These are phyloP conservation scores for Rutstroemia sp. DNA, from an alignment of 2,329 filamentous ascomycete species.

Conservation along the genomic window DNA sequence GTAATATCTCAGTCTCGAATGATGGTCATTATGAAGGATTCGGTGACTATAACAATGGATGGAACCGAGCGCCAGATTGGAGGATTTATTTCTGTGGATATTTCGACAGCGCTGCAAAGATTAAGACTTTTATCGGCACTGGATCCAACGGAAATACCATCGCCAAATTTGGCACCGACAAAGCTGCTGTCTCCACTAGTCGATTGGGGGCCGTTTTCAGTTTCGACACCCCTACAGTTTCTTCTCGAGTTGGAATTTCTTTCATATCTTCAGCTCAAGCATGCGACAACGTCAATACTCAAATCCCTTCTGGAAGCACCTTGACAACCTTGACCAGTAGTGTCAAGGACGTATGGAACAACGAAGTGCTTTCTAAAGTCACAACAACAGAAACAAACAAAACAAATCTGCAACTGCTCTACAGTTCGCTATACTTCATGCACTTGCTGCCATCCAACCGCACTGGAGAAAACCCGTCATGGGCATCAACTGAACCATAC, in stretches of 20 bases:
- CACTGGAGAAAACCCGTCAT: constrained; percentile 61
- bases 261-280: constrained; percentile 42
- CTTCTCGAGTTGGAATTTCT: constrained; percentile 44
- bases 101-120: constrained; percentile 36
- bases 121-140: constrained; percentile 34
- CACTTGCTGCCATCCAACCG: constrained; percentile 47
- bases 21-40: constrained; percentile 49
- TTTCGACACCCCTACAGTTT: constrained; percentile 36
- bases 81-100: constrained; percentile 50
- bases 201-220: constrained; percentile 40
- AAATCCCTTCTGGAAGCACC: constrained; percentile 37
- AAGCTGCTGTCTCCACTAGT: constrained; percentile 21
- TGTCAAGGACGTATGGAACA: constrained; percentile 52
- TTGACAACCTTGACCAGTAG: constrained; percentile 34
- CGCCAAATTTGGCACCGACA: constrained; percentile 27
- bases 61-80: constrained; percentile 58
- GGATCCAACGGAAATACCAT: background rate
- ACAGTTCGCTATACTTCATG: constrained; percentile 55
- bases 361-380: constrained; percentile 54
- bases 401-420: constrained; percentile 52
- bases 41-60: constrained; percentile 59
- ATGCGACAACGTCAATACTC: constrained; percentile 39
- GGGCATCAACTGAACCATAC: constrained; percentile 56
- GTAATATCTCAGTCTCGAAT: constrained; percentile 44
- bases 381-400: constrained; percentile 50